Conservation (phyloP, 805 yeast genomes). For the Candida tallmaniae region DNA sequence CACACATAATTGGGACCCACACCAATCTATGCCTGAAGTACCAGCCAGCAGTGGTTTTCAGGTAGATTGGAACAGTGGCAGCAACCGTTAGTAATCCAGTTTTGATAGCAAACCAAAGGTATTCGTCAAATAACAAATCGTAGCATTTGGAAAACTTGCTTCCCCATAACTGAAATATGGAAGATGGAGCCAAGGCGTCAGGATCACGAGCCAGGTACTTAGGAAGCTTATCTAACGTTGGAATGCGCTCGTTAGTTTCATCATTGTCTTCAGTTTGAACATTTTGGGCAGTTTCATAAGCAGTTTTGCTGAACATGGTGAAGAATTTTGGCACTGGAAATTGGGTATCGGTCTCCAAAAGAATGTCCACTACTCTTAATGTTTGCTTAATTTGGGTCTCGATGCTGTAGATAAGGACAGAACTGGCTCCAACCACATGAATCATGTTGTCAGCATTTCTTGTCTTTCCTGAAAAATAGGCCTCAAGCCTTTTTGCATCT, state of each 20-base stretch:
- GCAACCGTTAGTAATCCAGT: conserved; percentile 18
- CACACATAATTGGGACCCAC: conserved; percentile 31
- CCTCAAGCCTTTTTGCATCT: conserved; percentile 8
- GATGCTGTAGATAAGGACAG: conserved; percentile 13
- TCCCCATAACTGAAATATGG: conserved; percentile 19
- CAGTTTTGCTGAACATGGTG: conserved; percentile 9
- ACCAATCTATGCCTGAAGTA: conserved; percentile 21
- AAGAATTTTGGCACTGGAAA: conserved; percentile 9
- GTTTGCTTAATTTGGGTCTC: conserved; percentile 4
- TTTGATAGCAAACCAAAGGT: conserved; percentile 28
- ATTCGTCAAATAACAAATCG: conserved; percentile 14
- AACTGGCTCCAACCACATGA: conserved; percentile 21
- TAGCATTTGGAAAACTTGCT: conserved; percentile 15
- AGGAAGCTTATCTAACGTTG: conserved; percentile 6
- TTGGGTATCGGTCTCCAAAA: conserved; percentile 6
- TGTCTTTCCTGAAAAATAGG: conserved; percentile 7
- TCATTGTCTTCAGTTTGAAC: conserved; percentile 3
- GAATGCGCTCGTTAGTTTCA: conserved; percentile 8
- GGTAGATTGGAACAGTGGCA: conserved; percentile 24
- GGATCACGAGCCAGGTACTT: conserved; percentile 20
- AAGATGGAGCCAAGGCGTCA: conserved; percentile 22
- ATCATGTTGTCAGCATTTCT: conserved; percentile 22
- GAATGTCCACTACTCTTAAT: conserved; percentile 6
- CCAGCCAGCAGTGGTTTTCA: conserved; percentile 25
- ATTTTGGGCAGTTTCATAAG: conserved; percentile 8